phyloP scores from a whole-genome alignment of 345 rosid species.

The Rhodamnia rubescens region DNA sequence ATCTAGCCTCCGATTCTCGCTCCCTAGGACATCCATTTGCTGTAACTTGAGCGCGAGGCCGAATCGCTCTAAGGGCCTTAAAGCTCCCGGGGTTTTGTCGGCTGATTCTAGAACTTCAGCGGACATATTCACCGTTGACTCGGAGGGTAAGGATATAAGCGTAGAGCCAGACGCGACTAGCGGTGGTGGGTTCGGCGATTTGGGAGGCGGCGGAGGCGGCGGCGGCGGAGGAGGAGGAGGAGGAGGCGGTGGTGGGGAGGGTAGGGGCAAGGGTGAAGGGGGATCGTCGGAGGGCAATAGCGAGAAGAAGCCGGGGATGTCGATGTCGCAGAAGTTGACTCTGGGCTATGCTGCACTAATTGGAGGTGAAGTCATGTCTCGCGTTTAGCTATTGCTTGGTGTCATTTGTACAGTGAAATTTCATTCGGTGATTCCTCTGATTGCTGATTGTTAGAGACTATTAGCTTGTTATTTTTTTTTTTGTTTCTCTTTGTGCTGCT shows the following conservation, averaged over 20 bases:
- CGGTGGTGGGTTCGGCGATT: constrained; percentile 1
- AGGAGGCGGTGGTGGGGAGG: constrained; percentile 4
- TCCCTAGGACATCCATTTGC: background rate
- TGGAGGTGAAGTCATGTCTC: background rate
- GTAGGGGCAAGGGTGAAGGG: constrained; percentile 13
- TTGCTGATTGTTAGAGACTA: background rate
- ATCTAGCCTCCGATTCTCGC: background rate
- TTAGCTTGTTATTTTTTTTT: background rate
- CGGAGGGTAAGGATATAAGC: constrained; percentile 9
- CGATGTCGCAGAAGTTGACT: constrained; percentile 37
- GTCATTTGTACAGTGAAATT: background rate
- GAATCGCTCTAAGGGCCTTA: background rate
- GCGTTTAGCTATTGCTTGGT: background rate
- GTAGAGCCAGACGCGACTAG: constrained; percentile 7
- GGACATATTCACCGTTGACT: constrained; percentile 3
- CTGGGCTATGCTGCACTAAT: background rate
- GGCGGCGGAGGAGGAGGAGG: constrained; percentile 6
- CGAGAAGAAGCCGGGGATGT: constrained; percentile 35
- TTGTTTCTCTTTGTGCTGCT: background rate
- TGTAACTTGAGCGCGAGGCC: background rate
- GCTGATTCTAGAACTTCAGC: background rate
- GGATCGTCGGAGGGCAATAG: constrained; percentile 18
- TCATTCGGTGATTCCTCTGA: background rate
- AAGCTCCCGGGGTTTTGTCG: background rate
- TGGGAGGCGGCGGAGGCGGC: constrained; percentile 1